Evolutionary conservation across 2,329 filamentous ascomycete genomes (phyloP), one percentile per base, ranked within the genome.

Genomic region (Penicillium sp.): DNA sequence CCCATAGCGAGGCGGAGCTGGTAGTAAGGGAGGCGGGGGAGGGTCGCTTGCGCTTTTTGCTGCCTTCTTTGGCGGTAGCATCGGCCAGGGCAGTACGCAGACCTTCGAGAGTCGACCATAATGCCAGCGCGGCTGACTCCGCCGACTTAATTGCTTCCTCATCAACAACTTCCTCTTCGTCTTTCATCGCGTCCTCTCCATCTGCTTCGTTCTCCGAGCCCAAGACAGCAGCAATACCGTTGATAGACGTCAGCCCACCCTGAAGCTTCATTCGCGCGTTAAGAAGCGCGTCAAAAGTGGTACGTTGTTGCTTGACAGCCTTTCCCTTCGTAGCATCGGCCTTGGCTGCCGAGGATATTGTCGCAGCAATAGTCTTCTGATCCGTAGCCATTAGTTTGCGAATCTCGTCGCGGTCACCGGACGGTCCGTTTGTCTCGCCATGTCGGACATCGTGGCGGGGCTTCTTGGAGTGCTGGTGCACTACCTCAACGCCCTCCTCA

Each of bases 231-330:
- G 81, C 72, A 39, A 95, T 79, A 1, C 91, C 88, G 72, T 97
- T 97, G 27, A 87, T 84, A 0, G 89, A 87, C 16, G 94, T 83
- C 15, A 99, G 76, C 2, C 90, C 91, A 72, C 97, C 97, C 72
- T 99, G 95, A 18, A 99, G 77, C 57, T 93, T 89, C 68, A 99
- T 97, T 21, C 94, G 86, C 15, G 91, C 83, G 74, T 96, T 96
- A 32, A 99, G 82, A 1, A 97, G 83, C 0, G 89, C 85, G 64
- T 97, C 93, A 67, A 96, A 99, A 0, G 87, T 85, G 58, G 87
- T 87, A 49, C 91, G 86, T 75, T 99, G 94, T 54, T 86, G 80
- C 65, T 91, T 93, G 37, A 99, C 90, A 0, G 93, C 93, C 52
- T 83, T 77, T 13, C 94, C 94, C 73, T 97, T 97, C 40, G 87